A percentile compares a stretch with the other conserved stretches of the same genome.
Conservation (phyloP, 345 rosid species). For the Gossypium raimondii region DNA sequence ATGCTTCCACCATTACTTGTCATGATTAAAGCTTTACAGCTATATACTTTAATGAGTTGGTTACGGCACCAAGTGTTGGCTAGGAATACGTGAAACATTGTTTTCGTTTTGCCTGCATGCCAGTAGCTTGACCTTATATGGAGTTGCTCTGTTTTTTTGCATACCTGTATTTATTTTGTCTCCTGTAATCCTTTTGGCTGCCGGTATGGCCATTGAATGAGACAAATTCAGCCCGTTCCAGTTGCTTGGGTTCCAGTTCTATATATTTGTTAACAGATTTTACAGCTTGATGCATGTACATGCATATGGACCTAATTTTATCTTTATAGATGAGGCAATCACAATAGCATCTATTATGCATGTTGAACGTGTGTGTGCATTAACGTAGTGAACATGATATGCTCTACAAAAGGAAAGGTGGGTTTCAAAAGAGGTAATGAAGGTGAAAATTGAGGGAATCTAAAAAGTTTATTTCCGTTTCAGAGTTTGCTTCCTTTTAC, state of each 20-base stretch:
- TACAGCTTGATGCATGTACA: neutral
- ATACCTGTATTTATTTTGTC: neutral
- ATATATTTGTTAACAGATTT: neutral
- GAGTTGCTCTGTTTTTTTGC: constrained; percentile 3
- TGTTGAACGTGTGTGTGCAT: neutral
- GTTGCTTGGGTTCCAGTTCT: neutral
- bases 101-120: neutral
- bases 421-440: neutral
- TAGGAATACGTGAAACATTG: neutral
- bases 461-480: neutral
- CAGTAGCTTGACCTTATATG: neutral
- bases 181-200: constrained; percentile 2
- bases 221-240: neutral
- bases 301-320: neutral
- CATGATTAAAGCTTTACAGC: neutral
- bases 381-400: neutral
- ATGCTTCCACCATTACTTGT: neutral
- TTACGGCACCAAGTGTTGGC: neutral
- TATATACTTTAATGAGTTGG: neutral
- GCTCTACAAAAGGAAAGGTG: neutral
- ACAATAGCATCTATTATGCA: neutral
- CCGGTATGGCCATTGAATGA: neutral
- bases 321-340: neutral
- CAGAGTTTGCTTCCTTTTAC: neutral
- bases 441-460: neutral